phyloP scores from a whole-genome alignment of 805 yeast species.

The Kregervanrija delftensis region DNA sequence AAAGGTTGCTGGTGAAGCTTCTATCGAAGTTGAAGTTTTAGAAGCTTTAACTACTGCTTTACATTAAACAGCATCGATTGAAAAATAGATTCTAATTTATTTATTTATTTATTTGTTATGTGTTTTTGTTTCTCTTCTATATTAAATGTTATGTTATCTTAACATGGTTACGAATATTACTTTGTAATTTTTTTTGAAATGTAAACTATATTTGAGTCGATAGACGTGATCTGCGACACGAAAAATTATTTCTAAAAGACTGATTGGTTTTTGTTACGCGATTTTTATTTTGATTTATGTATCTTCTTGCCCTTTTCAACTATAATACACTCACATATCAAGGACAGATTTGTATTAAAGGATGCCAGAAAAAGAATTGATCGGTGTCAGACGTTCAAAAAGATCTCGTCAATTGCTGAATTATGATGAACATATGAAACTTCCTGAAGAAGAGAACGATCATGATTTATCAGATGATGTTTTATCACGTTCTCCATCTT shows the following conservation, averaged over 20 bases:
- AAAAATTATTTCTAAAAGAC: no score
- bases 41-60: constrained; percentile 84
- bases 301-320: no score
- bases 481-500: no score
- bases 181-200: no score
- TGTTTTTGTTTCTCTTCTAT: background rate
- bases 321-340: no score
- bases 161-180: background rate
- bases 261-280: no score
- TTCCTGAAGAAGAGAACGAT: background rate
- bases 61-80: constrained; percentile 6
- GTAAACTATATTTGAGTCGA: no score
- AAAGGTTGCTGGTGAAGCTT: constrained; percentile 87
- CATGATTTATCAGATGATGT: background rate
- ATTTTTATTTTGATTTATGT: no score
- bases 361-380: background rate
- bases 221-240: no score
- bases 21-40: constrained; percentile 90
- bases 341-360: background rate
- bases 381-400: background rate
- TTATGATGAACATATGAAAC: background rate
- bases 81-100: no score
- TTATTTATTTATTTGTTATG: background rate
- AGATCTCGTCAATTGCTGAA: background rate
- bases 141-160: background rate